phyloP scores from a whole-genome alignment of 306 rosid species.

The Erythrophleum fordii region DNA sequence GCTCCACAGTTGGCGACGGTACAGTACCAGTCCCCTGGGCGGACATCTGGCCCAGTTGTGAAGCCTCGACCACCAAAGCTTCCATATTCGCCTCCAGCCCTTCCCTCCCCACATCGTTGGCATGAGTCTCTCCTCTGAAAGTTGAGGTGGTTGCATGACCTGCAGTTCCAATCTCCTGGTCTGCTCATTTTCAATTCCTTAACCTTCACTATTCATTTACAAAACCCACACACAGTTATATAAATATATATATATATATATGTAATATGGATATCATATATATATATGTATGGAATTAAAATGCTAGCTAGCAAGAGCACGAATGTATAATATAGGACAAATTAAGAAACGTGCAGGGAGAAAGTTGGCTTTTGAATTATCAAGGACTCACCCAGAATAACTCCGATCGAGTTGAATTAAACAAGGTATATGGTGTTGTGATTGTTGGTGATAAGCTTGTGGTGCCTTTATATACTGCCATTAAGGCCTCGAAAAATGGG shows the following conservation, averaged over 20 bases:
- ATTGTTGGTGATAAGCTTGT: constrained; percentile 37
- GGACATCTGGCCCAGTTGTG: constrained; percentile 85
- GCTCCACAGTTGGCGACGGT: constrained; percentile 77
- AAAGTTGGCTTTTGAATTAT: not conserved
- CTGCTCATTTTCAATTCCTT: constrained; percentile 57
- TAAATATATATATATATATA: too few relatives aligned
- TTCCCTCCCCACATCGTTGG: constrained; percentile 76
- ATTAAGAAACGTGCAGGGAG: not conserved
- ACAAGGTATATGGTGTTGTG: constrained; percentile 35
- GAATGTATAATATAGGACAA: not conserved
- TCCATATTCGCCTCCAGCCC: constrained; percentile 44
- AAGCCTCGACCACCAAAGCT: constrained; percentile 60
- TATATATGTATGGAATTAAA: too few relatives aligned
- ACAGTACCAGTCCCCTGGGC: constrained; percentile 96
- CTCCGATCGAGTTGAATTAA: not conserved
- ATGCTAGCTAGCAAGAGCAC: not conserved
- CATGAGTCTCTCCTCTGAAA: constrained; percentile 89
- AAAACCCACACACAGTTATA: not conserved
- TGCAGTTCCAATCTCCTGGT: constrained; percentile 98
- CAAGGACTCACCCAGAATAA: not conserved
- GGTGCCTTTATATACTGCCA: constrained; percentile 71
- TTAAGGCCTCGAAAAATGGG: constrained; percentile 60
- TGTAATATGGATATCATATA: too few relatives aligned
- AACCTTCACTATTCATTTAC: constrained; percentile 4
- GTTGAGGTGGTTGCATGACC: constrained; percentile 85